Evolutionary conservation across 345 rosid genomes (phyloP).

Genomic region (Eucalyptus curtisii): DNA sequence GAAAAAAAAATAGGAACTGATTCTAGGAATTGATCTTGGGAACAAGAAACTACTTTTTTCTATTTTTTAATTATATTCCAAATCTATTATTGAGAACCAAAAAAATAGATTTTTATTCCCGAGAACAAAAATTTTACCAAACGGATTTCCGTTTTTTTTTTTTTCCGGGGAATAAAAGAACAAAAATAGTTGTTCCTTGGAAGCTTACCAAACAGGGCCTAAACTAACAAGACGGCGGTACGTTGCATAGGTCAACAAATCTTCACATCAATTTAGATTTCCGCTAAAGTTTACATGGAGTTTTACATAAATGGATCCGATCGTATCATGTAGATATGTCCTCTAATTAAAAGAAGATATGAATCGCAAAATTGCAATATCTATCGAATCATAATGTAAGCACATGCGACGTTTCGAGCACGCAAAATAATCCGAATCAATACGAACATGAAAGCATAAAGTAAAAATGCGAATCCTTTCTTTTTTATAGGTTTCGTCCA

Average conservation of each 20-base stretch:
- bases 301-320: neutral
- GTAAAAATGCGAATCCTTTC: neutral
- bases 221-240: neutral
- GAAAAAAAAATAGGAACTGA: no score
- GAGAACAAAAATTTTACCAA: no score
- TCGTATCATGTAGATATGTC: neutral
- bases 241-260: neutral
- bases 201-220: accelerated
- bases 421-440: neutral
- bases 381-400: neutral
- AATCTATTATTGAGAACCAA: accelerated
- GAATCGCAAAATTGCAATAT: neutral
- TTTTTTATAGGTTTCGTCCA: neutral
- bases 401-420: neutral
- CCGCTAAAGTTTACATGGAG: neutral
- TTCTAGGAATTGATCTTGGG: no score
- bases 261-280: neutral
- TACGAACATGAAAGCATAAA: neutral
- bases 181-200: accelerated
- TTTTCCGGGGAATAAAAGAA: no score
- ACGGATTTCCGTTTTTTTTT: accelerated
- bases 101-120: no score
- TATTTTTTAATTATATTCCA: accelerated
- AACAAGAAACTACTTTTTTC: no score
- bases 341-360: accelerated